Percentiles rank a stretch among this genome's conserved stretches.
These are phyloP conservation scores for Linnemannia schmuckeri DNA, from an alignment of 192 early-diverging fungal genomes.

Conservation along the genomic window DNA sequence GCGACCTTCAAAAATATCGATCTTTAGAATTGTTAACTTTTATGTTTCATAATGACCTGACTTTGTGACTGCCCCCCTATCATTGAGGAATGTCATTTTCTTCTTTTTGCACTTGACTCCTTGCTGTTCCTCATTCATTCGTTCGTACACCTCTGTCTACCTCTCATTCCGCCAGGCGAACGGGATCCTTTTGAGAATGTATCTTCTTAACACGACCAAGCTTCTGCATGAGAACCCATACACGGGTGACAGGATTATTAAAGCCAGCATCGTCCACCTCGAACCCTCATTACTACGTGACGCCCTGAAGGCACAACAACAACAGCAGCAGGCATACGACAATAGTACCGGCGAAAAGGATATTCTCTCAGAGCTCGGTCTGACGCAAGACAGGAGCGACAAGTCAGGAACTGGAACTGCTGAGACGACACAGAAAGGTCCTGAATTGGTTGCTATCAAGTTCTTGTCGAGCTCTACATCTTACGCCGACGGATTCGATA, in stretches of 20 bases:
- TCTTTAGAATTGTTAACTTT: background rate
- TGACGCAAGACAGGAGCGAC: background rate
- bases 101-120: background rate
- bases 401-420: background rate
- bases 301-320: background rate
- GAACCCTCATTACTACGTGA: slow-evolving; percentile 18
- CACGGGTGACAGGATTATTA: slow-evolving; percentile 50
- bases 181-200: slow-evolving; percentile 14
- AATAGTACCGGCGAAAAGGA: background rate
- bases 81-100: slow-evolving; percentile 12
- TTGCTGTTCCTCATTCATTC: background rate
- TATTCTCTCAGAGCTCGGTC: background rate
- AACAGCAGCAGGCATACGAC: background rate
- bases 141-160: no score
- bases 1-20: background rate
- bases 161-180: background rate
- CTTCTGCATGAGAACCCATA: slow-evolving; percentile 51
- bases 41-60: background rate
- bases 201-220: slow-evolving; percentile 25
- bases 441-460: slow-evolving; percentile 38
- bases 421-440: background rate
- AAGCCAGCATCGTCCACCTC: slow-evolving; percentile 25
- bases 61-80: background rate
- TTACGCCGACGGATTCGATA: slow-evolving; percentile 13
- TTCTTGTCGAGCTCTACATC: slow-evolving; percentile 13